A percentile compares a stretch with the other conserved stretches of the same genome.
These are phyloP conservation scores for Bipolaris bicolor DNA, from an alignment of 2,329 filamentous ascomycete species.

Conservation along the genomic window DNA sequence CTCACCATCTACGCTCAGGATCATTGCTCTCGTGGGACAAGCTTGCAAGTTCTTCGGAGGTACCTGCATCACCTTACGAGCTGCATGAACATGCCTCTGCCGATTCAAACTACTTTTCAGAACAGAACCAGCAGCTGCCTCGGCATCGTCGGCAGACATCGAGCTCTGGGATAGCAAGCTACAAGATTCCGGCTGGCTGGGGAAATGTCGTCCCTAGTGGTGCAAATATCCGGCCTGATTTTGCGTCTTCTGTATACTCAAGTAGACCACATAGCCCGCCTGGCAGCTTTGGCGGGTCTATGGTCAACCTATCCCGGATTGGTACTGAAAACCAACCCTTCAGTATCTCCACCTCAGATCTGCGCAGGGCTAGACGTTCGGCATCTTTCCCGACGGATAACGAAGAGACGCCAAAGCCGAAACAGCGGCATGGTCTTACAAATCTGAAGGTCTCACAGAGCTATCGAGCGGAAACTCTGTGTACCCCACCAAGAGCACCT, in stretches of 20 bases:
- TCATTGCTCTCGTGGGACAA: conserved; percentile 49
- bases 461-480: not conserved
- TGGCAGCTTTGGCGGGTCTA: conserved; percentile 37
- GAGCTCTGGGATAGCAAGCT: conserved; percentile 47
- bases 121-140: conserved; percentile 12
- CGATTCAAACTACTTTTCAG: conserved; percentile 27
- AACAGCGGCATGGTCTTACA: conserved; percentile 14
- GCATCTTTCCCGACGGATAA: conserved; percentile 33
- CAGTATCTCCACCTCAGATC: conserved; percentile 16
- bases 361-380: conserved; percentile 22
- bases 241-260: conserved; percentile 51
- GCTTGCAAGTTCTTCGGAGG: conserved; percentile 29
- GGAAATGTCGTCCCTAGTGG: conserved; percentile 39
- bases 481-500: conserved; percentile 5
- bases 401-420: conserved; percentile 32
- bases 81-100: conserved; percentile 28
- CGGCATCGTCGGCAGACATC: conserved; percentile 41
- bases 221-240: conserved; percentile 20
- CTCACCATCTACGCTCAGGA: conserved; percentile 52
- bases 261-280: conserved; percentile 48
- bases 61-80: conserved; percentile 19
- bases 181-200: conserved; percentile 47
- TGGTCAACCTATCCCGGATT: conserved; percentile 23
- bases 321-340: conserved; percentile 14
- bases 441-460: conserved; percentile 14